Evolutionary conservation across 192 early-diverging fungal species (phyloP), one percentile per base, ranked within the genome.

Genomic region (Entomortierella lignicola): DNA sequence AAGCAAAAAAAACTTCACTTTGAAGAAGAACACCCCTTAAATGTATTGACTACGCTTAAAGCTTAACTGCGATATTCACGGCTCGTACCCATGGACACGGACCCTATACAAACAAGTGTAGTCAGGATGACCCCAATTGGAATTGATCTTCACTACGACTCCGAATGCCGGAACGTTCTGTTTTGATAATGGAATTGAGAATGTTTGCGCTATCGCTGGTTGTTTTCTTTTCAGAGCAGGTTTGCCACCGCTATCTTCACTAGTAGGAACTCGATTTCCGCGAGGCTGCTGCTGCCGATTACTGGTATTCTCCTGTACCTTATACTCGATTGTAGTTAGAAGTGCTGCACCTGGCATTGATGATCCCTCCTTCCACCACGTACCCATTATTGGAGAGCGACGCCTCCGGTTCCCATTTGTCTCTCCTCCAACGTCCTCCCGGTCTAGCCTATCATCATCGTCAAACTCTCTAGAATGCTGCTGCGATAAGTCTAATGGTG

Each of bases 21-120:
- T n/a, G n/a, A n/a, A n/a, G n/a, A n/a, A n/a, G n/a, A n/a, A n/a
- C n/a, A n/a, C n/a, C n/a, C n/a, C n/a, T n/a, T n/a, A n/a, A n/a
- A n/a, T n/a, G n/a, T n/a, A n/a, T n/a, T n/a, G n/a, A n/a, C n/a
- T n/a, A n/a, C 13, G 6, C 6, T 42, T 42, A 42, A 10, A 10
- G 39, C 39, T 42, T 13, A 42, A 42, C 39, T 42, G n/a, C n/a
- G n/a, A n/a, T n/a, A 37, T 10, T 37, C 34, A 37, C 11, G 58
- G n/a, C 17, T 64, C 50, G 15, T 60, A 27, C 4, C 87, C 92
- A 67, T 94, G 93, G 34, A 91, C 87, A 47, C 90, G 88, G 41
- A 93, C 84, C 42, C 92, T 85, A 69, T 94, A 94, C 27, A 94
- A 52, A 57, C 91, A 93, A 12, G 93, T 93, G 61, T 89, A 88